Conservation (phyloP, 768 basidiomycete species). For the Mycena olivaceomarginata region DNA sequence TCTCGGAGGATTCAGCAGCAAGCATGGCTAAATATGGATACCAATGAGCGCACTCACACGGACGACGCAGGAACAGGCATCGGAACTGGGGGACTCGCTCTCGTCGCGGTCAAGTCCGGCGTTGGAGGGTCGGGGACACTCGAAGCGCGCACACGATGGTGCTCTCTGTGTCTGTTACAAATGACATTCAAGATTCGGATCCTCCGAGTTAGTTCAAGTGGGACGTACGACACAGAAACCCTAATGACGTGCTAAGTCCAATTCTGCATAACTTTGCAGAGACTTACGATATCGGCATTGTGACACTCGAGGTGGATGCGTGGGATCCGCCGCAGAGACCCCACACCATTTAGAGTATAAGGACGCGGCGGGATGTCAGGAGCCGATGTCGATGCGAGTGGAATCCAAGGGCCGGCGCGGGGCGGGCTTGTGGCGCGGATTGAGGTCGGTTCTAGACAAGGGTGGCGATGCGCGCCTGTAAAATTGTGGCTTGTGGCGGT, state of each 20-base stretch:
- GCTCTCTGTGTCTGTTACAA: not conserved
- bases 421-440: no score
- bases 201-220: not conserved
- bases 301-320: constrained; percentile 1
- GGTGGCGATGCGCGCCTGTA: no score
- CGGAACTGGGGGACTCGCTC: constrained; percentile 23
- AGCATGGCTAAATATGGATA: not conserved
- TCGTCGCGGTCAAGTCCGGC: constrained; percentile 25
- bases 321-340: constrained; percentile 35
- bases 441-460: no score
- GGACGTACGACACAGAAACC: constrained; percentile 34
- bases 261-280: not conserved
- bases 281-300: constrained; percentile 16
- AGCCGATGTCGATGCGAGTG: no score
- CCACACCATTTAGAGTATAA: constrained; percentile 40
- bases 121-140: constrained; percentile 24
- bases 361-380: no score
- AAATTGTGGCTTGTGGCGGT: no score
- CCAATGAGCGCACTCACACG: constrained; percentile 8
- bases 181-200: no score
- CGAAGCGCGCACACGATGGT: constrained; percentile 11
- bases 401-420: no score
- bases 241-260: not conserved
- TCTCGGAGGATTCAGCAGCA: not conserved
- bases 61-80: constrained; percentile 24